Evolutionary conservation across 2,329 filamentous ascomycete species (phyloP).

Genomic region (Epichloe sp.): DNA sequence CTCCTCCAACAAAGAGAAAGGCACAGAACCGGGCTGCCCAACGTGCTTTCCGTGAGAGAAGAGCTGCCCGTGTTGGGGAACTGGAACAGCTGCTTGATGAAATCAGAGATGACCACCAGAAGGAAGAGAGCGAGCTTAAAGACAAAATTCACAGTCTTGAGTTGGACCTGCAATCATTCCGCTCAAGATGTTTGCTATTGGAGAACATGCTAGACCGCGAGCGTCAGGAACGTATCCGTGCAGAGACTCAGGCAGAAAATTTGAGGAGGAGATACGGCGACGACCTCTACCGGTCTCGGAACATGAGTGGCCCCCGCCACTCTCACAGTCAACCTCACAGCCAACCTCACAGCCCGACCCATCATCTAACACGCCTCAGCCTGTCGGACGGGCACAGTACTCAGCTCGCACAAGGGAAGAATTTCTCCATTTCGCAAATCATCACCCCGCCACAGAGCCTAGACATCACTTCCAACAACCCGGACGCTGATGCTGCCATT

Average conservation of each 20-base stretch:
- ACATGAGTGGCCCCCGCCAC: constrained; percentile 14
- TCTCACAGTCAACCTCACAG: constrained; percentile 10
- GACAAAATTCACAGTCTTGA: constrained; percentile 48
- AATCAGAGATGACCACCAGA: constrained; percentile 42
- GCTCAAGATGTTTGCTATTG: constrained; percentile 45
- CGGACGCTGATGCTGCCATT: constrained; percentile 20
- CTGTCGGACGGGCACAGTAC: constrained; percentile 14
- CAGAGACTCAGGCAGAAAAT: constrained; percentile 27
- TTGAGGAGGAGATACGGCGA: constrained; percentile 20
- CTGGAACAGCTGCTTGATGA: constrained; percentile 54
- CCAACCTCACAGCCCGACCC: constrained; percentile 7
- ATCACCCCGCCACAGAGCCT: constrained; percentile 38
- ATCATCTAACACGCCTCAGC: constrained; percentile 15
- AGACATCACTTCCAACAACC: constrained; percentile 16
- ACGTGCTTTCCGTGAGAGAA: constrained; percentile 75
- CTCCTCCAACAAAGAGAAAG: constrained; percentile 84
- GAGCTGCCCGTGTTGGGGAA: constrained; percentile 72
- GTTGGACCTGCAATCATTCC: constrained; percentile 52
- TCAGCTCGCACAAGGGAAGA: constrained; percentile 18
- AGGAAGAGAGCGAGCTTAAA: constrained; percentile 42
- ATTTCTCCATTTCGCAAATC: constrained; percentile 44
- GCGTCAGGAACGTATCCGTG: constrained; percentile 32
- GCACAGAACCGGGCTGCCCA: constrained; percentile 90
- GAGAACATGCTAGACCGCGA: constrained; percentile 51
- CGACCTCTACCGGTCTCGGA: constrained; percentile 15